Base-by-base conservation (phyloP, 495 filamentous ascomycete species). In the Penicillium nucicola region DNA sequence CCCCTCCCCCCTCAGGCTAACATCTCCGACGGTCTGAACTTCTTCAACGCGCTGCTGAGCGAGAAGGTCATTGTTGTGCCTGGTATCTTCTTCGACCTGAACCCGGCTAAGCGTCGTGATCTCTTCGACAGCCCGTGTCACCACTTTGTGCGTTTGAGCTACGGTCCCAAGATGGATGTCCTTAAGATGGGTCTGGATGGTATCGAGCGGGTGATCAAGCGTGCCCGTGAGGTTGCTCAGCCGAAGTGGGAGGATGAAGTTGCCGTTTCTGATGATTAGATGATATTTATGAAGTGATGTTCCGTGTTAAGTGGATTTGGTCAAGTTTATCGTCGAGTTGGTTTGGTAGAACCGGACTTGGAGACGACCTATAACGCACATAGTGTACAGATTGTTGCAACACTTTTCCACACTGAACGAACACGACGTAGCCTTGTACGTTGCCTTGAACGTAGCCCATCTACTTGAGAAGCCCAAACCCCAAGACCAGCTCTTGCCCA, bases 61-160 rank as follows among this genome's bases (percentile, higher is more conserved):
- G 89, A 96, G 78, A 93, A 92, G 77, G 88, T 93, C 50, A 95
- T 96, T 57, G 90, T 96, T 3, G 92, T 96, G 0, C 91, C 92
- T 0, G 92, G 92, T 38, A 97, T 97, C 65, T 80, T 80, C 71
- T 80, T 80, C 48, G 77, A 97, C 60, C 66, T 97, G 59, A 97
- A 97, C 72, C 92, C 92, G 11, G 84, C 85, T n/a, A 85, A 87
- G 63, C 76, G 92, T 46, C 76, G 92, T 52, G 92, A 97, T 69
- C 70, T 97, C 40, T 97, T 97, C 58, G 92, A 97, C 66, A 89
- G 84, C 39, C 92, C 92, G 41, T 97, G 92, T 69, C 92, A 97
- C 69, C 92, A 92, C 71, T 97, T 92, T 68, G 89, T 97, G 37
- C 82, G 92, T 37, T 75, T 96, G 58, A 91, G 86, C 40, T 97